Percentiles rank a stretch among this genome's conserved stretches.
phyloP scores from a whole-genome alignment of 2,329 filamentous ascomycete species.

The Mariannaea sp. region DNA sequence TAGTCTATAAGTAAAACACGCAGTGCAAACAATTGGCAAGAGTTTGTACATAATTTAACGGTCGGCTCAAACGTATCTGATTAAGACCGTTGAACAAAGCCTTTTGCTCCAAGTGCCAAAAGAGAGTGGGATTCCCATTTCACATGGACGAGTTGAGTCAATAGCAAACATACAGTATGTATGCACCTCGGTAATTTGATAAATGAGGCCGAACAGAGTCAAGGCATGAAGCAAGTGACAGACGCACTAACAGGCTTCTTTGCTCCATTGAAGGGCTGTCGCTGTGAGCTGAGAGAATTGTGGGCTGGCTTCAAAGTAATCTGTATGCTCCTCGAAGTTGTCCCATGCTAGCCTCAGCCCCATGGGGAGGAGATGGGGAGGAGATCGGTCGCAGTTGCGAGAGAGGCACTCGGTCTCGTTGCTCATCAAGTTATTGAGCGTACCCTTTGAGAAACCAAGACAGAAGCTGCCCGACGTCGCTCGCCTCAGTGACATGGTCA shows the following conservation, averaged over 20 bases:
- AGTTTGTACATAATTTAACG: too few relatives aligned
- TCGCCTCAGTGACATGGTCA: not conserved
- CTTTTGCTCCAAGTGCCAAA: not conserved
- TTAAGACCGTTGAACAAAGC: too few relatives aligned
- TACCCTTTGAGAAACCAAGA: not conserved
- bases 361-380: slow-evolving; percentile 8
- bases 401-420: not conserved
- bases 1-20: not conserved
- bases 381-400: not conserved
- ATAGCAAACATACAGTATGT: too few relatives aligned
- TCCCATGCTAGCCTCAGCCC: slow-evolving; percentile 9
- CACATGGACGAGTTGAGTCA: not conserved
- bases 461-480: slow-evolving; percentile 2
- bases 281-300: not conserved
- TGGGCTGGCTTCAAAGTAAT: not conserved
- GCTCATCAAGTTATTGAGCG: slow-evolving; percentile 5
- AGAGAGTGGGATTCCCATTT: not conserved
- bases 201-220: not conserved
- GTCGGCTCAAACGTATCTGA: too few relatives aligned
- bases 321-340: too few relatives aligned
- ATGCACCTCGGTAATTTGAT: too few relatives aligned
- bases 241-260: too few relatives aligned
- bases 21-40: not conserved
- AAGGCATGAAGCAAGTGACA: not conserved
- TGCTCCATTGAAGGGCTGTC: not conserved